These are phyloP conservation scores for Didymosphaeria variabile DNA, from an alignment of 2,329 filamentous ascomycete genomes.

Conservation along the genomic window DNA sequence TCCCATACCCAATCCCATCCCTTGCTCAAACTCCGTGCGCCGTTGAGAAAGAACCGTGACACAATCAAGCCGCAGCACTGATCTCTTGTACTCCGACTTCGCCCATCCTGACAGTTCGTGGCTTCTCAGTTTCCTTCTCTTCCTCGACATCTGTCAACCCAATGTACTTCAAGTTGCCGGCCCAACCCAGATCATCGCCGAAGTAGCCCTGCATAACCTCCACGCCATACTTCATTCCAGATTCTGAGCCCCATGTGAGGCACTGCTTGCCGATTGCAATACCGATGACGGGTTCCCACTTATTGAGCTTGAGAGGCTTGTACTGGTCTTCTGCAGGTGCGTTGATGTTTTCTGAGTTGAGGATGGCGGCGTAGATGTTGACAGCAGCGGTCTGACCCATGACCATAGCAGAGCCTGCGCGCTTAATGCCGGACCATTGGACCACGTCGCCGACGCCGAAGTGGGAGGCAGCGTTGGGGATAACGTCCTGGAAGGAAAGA, in stretches of 20 bases:
- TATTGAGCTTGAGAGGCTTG: constrained; percentile 35
- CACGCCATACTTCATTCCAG: constrained; percentile 67
- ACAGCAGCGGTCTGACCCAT: constrained; percentile 72
- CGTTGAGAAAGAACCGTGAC: not conserved
- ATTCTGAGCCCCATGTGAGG: constrained; percentile 67
- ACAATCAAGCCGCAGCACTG: constrained; percentile 29
- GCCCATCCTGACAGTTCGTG: constrained; percentile 32
- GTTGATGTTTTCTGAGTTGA: constrained; percentile 41
- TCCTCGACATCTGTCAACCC: constrained; percentile 46
- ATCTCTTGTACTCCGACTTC: constrained; percentile 44
- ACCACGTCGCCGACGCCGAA: constrained; percentile 76
- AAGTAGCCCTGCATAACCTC: constrained; percentile 72
- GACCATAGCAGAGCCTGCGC: constrained; percentile 78
- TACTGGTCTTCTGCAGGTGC: constrained; percentile 27
- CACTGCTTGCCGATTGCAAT: constrained; percentile 76
- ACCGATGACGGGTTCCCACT: constrained; percentile 67
- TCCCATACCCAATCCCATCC: not conserved
- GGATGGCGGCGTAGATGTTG: constrained; percentile 59
- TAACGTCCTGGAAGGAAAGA: constrained; percentile 62
- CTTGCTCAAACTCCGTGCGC: constrained; percentile 1
- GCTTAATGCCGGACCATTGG: constrained; percentile 80
- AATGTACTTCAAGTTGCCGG: constrained; percentile 45
- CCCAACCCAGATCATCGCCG: constrained; percentile 70
- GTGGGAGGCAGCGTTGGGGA: constrained; percentile 68
- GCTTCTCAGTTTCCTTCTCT: constrained; percentile 23